phyloP scores from a whole-genome alignment of 2,329 filamentous ascomycete species.

The Gnomoniopsis sp. region DNA sequence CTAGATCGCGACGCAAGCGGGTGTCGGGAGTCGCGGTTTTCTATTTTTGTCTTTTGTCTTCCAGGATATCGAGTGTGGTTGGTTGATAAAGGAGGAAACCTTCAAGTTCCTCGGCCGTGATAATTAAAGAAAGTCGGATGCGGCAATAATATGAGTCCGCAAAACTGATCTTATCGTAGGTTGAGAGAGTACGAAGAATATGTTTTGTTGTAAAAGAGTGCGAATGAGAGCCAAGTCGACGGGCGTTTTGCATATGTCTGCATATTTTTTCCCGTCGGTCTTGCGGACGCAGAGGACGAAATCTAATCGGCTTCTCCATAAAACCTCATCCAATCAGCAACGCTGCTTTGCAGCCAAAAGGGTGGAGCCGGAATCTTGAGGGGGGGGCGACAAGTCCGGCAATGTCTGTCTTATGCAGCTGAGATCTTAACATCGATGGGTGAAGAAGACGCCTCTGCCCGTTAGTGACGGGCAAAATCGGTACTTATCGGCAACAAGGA shows the following conservation, averaged over 20 bases:
- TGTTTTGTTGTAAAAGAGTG: not conserved
- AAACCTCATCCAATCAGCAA: conserved; percentile 6
- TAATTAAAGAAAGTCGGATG: conserved; percentile 12
- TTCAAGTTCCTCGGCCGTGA: not conserved
- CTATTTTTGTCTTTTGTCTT: not conserved
- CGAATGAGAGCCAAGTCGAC: conserved; percentile 2
- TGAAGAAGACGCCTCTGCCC: not conserved
- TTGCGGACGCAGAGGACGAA: conserved; percentile 19
- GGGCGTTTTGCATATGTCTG: conserved; percentile 9
- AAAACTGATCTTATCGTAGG: not conserved
- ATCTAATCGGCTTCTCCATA: conserved; percentile 22
- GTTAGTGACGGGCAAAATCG: conserved; percentile 5
- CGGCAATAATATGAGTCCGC: no score
- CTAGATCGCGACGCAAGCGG: not conserved
- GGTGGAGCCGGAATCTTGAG: not conserved
- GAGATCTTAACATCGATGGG: not conserved
- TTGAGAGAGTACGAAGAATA: not conserved
- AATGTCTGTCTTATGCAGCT: not conserved
- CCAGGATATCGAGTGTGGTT: not conserved
- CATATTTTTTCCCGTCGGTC: not conserved
- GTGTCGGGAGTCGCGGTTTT: not conserved
- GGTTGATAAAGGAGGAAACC: not conserved
- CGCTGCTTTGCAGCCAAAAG: conserved; percentile 7
- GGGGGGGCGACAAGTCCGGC: not conserved
- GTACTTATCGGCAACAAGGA: conserved; percentile 2